Evolutionary conservation across 768 basidiomycete species (phyloP), one percentile per base, ranked within the genome.

Genomic region (Boletus tomentosulus): DNA sequence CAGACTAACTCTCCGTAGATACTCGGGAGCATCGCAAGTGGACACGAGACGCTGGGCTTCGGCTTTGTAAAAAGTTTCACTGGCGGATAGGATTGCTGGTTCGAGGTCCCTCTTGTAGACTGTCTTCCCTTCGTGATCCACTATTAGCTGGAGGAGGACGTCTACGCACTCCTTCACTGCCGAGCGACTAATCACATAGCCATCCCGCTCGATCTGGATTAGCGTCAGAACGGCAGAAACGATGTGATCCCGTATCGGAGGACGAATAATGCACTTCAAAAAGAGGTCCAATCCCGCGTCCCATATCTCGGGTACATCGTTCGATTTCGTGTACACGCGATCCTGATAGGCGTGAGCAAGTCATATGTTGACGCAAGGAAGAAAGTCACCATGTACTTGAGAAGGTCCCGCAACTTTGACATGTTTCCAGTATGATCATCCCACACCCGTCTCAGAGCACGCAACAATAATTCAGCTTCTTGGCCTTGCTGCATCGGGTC

Each of bases 371-470:
- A 31, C 10, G 13, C 41, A 28, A 55, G 34, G 16, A 34, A 47
- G 35, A 19, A 82, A 52, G 19, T 34, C 62, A 97, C 97, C 94
- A 99, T 97, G 66, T 99, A 99, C 66, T 90, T 92, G 59, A 98
- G 76, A 39, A 99, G 82, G 69, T 94, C 92, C 11, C 86, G 83
- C 55, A 99, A 69, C 68, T 95, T 91, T 27, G 79, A 75, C 90
- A 98, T 91, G 67, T 86, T 92, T 11, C 86, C 84, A 5, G 77
- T 84, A 70, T 99, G 97, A 66, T 98, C 93, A 51, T 95, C 89
- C 95, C 97, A 98, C 0, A 96, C 88, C 30, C 80, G 79, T 65
- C 82, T 82, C 50, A 97, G 57, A 28, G 89, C 87, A 64, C 89
- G 94, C 66, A 98, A 71, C 52, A 98, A 77, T 50, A 84, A 70